Evolutionary conservation across 805 yeast genomes (phyloP).

Genomic region (Maudiozyma saulgeensis): DNA sequence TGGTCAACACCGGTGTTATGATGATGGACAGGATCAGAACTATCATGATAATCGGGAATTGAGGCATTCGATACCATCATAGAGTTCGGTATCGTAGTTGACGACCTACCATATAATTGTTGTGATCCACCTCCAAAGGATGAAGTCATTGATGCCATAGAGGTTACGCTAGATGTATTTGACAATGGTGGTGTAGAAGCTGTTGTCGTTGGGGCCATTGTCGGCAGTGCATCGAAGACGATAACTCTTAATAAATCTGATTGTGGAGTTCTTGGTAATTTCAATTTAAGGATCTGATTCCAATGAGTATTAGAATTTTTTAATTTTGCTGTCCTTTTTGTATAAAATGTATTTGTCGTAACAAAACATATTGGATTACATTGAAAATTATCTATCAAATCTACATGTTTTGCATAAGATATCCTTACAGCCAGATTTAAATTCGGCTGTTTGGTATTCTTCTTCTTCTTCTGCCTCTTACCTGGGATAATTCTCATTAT

Average conservation of each 20-base stretch:
- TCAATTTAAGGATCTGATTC: slow-evolving; percentile 22
- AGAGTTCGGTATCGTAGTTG: neutral
- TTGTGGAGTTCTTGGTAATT: slow-evolving; percentile 19
- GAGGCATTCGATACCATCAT: neutral
- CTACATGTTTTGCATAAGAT: slow-evolving; percentile 18
- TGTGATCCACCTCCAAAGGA: neutral
- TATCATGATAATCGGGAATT: neutral
- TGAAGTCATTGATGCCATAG: neutral
- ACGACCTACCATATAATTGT: neutral
- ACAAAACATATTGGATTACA: slow-evolving; percentile 26
- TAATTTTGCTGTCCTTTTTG: slow-evolving; percentile 16
- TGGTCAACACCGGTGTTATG: neutral
- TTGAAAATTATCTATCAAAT: slow-evolving; percentile 16
- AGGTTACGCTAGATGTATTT: neutral
- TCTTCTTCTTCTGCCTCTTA: slow-evolving; percentile 8
- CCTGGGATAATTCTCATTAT: slow-evolving; percentile 13
- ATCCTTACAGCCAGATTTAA: slow-evolving; percentile 16
- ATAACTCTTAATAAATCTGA: slow-evolving; percentile 23
- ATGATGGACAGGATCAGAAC: neutral
- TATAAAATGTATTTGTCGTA: slow-evolving; percentile 19
- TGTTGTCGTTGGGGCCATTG: slow-evolving; percentile 3
- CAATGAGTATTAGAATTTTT: slow-evolving; percentile 17
- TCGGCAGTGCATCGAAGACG: slow-evolving; percentile 21
- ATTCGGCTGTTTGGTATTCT: slow-evolving; percentile 6
- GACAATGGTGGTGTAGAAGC: neutral